These are phyloP conservation scores for Calonectria pseudoreteaudii DNA, from an alignment of 2,329 filamentous ascomycete species.

Conservation along the genomic window DNA sequence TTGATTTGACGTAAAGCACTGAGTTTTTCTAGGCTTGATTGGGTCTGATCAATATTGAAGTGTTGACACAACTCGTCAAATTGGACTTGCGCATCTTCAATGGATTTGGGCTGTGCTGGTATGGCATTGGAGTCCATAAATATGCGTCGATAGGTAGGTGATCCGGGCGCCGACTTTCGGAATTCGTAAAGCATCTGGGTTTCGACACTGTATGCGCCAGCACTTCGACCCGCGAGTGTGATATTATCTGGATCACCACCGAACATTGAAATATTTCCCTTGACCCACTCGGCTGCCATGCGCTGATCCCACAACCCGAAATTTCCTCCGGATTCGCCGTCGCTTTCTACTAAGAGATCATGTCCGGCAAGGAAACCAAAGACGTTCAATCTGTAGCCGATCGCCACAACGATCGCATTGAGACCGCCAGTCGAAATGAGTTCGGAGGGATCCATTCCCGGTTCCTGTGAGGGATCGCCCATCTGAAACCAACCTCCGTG, in stretches of 20 bases:
- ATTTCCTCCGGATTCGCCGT: constrained; percentile 46
- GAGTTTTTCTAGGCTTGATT: constrained; percentile 46
- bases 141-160: constrained; percentile 48
- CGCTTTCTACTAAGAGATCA: constrained; percentile 46
- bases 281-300: constrained; percentile 63
- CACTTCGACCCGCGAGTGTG: constrained; percentile 57
- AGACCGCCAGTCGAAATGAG: constrained; percentile 50
- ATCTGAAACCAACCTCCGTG: constrained; percentile 61
- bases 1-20: constrained; percentile 46
- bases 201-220: constrained; percentile 57
- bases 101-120: constrained; percentile 55
- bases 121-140: constrained; percentile 60
- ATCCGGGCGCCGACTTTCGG: constrained; percentile 30
- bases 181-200: constrained; percentile 54
- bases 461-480: constrained; percentile 55
- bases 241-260: constrained; percentile 59
- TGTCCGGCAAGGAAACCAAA: constrained; percentile 61
- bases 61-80: constrained; percentile 56
- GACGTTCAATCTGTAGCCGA: constrained; percentile 59
- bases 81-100: constrained; percentile 51
- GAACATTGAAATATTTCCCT: constrained; percentile 58
- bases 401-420: constrained; percentile 55
- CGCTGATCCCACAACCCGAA: constrained; percentile 61
- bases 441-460: constrained; percentile 56
- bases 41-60: constrained; percentile 43